Conservation (phyloP, 352 stramenopile genomes). For the Pythium vanterpoolii region DNA sequence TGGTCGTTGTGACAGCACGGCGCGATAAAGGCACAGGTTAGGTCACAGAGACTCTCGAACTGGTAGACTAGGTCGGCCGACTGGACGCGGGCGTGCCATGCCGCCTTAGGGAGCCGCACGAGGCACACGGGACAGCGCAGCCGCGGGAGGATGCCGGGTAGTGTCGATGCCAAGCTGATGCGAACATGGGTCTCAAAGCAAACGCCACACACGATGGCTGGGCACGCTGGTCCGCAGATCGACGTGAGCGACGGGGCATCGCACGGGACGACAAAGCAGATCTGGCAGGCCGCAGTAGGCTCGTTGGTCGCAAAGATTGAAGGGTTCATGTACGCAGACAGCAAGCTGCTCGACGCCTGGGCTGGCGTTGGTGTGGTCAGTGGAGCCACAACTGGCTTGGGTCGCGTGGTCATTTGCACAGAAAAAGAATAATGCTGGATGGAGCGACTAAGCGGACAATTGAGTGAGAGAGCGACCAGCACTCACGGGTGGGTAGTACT, state of each 20-base stretch:
- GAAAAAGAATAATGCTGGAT: not conserved
- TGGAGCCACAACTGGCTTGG: not conserved
- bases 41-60: slow-evolving; percentile 9
- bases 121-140: slow-evolving; percentile 26
- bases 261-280: slow-evolving; percentile 8
- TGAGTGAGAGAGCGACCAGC: too few species aligned
- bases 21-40: slow-evolving; percentile 16
- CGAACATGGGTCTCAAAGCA: slow-evolving; percentile 16
- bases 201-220: slow-evolving; percentile 2
- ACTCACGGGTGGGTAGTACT: too few species aligned
- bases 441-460: not conserved
- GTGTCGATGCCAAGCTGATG: not conserved
- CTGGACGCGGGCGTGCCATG: slow-evolving; percentile 1
- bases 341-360: not conserved
- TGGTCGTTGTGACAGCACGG: slow-evolving; percentile 24
- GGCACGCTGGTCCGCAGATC: slow-evolving; percentile 5
- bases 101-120: slow-evolving; percentile 6
- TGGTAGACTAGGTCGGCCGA: not conserved
- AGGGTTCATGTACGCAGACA: not conserved
- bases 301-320: not conserved
- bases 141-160: slow-evolving; percentile 18
- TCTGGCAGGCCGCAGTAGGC: not conserved
- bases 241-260: not conserved
- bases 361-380: not conserved
- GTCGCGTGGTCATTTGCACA: not conserved